Evolutionary conservation across 371 early-diverging fungal genomes (phyloP), one percentile per base, ranked within the genome.

Genomic region (Mortierella sp.): DNA sequence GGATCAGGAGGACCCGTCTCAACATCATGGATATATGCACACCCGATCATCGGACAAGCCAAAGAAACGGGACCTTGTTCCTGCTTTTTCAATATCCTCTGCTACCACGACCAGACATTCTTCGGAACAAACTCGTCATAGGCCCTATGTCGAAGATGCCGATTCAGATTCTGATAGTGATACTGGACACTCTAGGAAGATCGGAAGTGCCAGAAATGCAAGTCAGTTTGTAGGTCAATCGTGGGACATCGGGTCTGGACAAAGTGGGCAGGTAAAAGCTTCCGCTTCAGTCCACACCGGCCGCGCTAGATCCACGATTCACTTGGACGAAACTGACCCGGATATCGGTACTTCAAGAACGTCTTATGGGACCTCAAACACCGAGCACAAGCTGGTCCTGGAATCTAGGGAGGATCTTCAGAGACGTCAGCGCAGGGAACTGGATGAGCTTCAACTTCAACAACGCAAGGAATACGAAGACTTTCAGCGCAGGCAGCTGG

Each of bases 41-140:
- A 76, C 78, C 10, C 66, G 78, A 39, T 76, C 78, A 0, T 69
- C 70, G 1, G 78, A 70, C 38, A 70, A 54, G 34, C 67, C 78
- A 26, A 64, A 42, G 49, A 67, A 64, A 42, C 54, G 55, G 7
- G 72, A 67, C 51, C 62, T 72, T 28, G 34, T 72, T 8, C 54
- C 72, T 0, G 21, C n/a, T 26, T 30, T 52, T 3, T 39, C 70
- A 18, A 47, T 49, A 38, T 21, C 51, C 21, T 28, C 51, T 13
- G 39, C 6, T 23, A n/a, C 43, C 23, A 38, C 57, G 21, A 42
- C 52, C 42, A 38, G 31, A n/a, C 52, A 56, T 31, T 38, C 48
- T 2, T 41, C 60, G 39, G 54, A 54, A n/a, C 23, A 59, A 14
- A 18, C 19, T 27, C 19, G 9, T n/a, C 46, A 54, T 30, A 39